phyloP scores from a whole-genome alignment of 225 moss, liverwort and hornwort genomes.

The Takakia lepidozioides region DNA sequence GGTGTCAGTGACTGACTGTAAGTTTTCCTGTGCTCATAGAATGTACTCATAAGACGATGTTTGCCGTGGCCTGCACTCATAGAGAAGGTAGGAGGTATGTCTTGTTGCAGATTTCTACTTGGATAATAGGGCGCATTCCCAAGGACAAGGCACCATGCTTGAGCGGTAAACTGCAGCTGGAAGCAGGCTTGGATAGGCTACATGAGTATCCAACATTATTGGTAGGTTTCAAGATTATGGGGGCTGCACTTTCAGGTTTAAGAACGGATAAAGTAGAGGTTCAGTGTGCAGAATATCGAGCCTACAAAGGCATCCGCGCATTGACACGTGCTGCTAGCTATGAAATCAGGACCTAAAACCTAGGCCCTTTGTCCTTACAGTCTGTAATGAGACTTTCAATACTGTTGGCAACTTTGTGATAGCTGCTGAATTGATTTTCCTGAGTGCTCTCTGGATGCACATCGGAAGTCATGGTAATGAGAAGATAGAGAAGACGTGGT shows the following conservation, averaged over 20 bases:
- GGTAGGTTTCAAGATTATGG: slow-evolving; percentile 83
- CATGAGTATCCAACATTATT: slow-evolving; percentile 74
- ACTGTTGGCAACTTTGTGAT: too few relatives aligned
- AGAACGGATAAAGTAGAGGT: slow-evolving; percentile 77
- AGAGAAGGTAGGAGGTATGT: too few relatives aligned
- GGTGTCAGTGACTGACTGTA: too few relatives aligned
- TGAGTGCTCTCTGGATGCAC: too few relatives aligned
- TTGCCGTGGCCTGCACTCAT: too few relatives aligned
- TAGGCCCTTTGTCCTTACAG: too few relatives aligned
- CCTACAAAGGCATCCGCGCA: slow-evolving; percentile 75
- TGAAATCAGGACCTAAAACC: slow-evolving; percentile 75
- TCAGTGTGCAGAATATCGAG: slow-evolving; percentile 57
- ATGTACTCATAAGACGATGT: too few relatives aligned
- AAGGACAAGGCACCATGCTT: slow-evolving; percentile 94
- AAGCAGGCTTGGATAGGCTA: slow-evolving; percentile 65
- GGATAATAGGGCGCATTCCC: slow-evolving; percentile 85
- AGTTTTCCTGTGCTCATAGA: too few relatives aligned
- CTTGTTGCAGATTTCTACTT: slow-evolving; percentile 65
- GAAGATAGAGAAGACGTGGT: too few relatives aligned
- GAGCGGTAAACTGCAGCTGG: slow-evolving; percentile 67
- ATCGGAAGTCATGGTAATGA: too few relatives aligned
- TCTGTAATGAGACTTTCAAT: too few relatives aligned
- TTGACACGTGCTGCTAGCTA: slow-evolving; percentile 71
- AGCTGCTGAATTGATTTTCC: too few relatives aligned
- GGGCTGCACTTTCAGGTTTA: slow-evolving; percentile 83